A percentile compares a stretch with the other conserved stretches of the same genome.
phyloP scores from a whole-genome alignment of 768 basidiomycete genomes.

The Suillus occidentalis region DNA sequence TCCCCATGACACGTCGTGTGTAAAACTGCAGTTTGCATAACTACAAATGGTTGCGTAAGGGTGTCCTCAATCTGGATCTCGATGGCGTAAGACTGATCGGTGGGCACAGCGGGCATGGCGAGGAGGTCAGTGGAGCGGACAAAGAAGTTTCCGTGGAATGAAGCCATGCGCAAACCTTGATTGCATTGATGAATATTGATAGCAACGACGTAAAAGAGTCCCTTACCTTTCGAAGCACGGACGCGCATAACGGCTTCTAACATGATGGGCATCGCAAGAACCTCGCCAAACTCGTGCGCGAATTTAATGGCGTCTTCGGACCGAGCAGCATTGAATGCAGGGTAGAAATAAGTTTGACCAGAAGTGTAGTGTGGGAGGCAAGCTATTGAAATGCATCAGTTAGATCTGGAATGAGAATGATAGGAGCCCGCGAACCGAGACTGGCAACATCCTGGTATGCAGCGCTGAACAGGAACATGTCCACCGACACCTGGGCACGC shows the following conservation, averaged over 20 bases:
- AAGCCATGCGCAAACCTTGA: constrained; percentile 87
- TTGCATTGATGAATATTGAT: neutral
- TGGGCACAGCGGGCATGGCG: constrained; percentile 95
- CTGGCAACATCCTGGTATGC: constrained; percentile 95
- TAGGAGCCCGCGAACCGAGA: constrained; percentile 54
- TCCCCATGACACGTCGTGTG: constrained; percentile 95
- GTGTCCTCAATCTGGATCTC: constrained; percentile 96
- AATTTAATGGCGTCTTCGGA: constrained; percentile 98
- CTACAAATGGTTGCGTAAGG: constrained; percentile 86
- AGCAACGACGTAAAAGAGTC: neutral
- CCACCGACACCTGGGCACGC: constrained; percentile 93
- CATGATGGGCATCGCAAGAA: constrained; percentile 92
- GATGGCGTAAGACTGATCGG: constrained; percentile 94
- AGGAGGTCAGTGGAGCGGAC: constrained; percentile 95
- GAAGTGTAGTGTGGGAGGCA: constrained; percentile 96
- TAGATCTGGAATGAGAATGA: constrained; percentile 2
- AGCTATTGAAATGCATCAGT: constrained; percentile 43
- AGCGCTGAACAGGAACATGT: constrained; percentile 98
- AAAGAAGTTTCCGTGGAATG: constrained; percentile 99
- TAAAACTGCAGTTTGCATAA: constrained; percentile 91
- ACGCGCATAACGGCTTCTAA: constrained; percentile 98
- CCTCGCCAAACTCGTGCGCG: constrained; percentile 94
- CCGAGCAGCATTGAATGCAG: constrained; percentile 92
- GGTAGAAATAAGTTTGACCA: constrained; percentile 97
- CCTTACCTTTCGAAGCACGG: constrained; percentile 87